phyloP scores from a whole-genome alignment of 106 monocot species.

The Phalaenopsis aphrodite region DNA sequence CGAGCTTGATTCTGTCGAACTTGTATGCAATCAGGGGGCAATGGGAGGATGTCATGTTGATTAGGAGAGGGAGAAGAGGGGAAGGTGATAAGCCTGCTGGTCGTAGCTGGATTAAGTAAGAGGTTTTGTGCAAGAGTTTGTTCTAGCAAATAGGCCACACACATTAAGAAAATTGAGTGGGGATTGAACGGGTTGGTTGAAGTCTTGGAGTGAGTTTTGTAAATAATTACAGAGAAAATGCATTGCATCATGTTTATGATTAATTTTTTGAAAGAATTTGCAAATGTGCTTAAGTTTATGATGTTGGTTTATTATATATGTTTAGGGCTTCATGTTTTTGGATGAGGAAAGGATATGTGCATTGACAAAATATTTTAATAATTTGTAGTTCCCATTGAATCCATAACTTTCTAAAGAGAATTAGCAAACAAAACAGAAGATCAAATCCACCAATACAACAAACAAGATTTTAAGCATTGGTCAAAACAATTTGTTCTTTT shows the following conservation, averaged over 20 bases:
- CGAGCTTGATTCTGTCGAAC: slow-evolving; percentile 52
- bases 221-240: not conserved
- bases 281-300: no score
- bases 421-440: no score
- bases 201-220: slow-evolving; percentile 15
- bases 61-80: slow-evolving; percentile 24
- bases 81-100: slow-evolving; percentile 38
- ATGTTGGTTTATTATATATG: no score
- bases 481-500: no score
- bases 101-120: slow-evolving; percentile 40
- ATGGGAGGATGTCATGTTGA: slow-evolving; percentile 45
- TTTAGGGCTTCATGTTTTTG: no score
- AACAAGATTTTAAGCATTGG: no score
- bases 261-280: not conserved
- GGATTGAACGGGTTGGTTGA: slow-evolving; percentile 27
- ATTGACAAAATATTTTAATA: no score
- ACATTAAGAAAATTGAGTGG: slow-evolving; percentile 19
- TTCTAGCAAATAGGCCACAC: slow-evolving; percentile 17
- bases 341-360: no score
- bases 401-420: no score
- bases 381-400: no score
- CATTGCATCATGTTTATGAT: not conserved
- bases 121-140: slow-evolving; percentile 39
- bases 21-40: slow-evolving; percentile 47
- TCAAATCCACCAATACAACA: no score